These are phyloP conservation scores for Capronia coronata DNA, from an alignment of 2,329 filamentous ascomycete genomes.

Conservation along the genomic window DNA sequence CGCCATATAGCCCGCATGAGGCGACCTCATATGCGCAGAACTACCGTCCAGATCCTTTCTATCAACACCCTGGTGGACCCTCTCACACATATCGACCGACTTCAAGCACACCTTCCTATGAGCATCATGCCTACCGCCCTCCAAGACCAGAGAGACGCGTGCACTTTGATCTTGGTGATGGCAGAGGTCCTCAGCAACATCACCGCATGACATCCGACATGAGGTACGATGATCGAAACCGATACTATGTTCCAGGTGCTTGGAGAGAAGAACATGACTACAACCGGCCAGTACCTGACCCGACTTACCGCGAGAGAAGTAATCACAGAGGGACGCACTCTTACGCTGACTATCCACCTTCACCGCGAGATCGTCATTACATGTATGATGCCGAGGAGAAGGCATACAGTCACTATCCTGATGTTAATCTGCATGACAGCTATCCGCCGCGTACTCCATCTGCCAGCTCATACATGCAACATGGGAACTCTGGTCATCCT, in stretches of 20 bases:
- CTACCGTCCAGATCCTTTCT: slow-evolving; percentile 2
- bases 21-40: not conserved
- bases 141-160: slow-evolving; percentile 11
- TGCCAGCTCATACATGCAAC: not conserved
- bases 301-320: not conserved
- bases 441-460: slow-evolving; percentile 2
- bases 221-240: slow-evolving; percentile 6
- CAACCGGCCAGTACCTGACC: not conserved
- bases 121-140: not conserved
- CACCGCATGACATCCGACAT: not conserved
- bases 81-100: slow-evolving; percentile 3
- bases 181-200: not conserved
- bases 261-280: slow-evolving; percentile 7
- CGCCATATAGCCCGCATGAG: slow-evolving; percentile 15
- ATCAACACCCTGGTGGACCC: not conserved
- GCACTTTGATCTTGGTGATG: slow-evolving; percentile 21
- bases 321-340: slow-evolving; percentile 1
- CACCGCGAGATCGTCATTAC: slow-evolving; percentile 6
- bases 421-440: slow-evolving; percentile 3
- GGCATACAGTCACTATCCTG: slow-evolving; percentile 9
- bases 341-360: slow-evolving; percentile 12
- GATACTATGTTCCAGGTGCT: not conserved
- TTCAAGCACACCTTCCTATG: slow-evolving; percentile 1
- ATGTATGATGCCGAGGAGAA: slow-evolving; percentile 7
- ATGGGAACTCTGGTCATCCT: not conserved